Evolutionary conservation across 176 grass and related monocot species (phyloP).

Genomic region (Secale cereale): DNA sequence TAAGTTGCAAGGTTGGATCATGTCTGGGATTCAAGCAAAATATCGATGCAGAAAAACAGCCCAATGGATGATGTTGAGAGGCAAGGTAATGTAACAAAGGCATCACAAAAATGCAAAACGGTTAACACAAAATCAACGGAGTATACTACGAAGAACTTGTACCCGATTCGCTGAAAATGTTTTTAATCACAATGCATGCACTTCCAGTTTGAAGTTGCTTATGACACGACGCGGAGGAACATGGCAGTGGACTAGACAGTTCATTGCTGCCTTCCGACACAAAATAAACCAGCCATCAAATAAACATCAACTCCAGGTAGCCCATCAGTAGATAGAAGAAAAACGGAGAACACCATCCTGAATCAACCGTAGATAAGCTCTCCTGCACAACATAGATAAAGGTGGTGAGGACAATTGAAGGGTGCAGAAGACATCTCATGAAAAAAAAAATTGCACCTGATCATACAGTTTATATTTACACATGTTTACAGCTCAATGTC

Average conservation of each 20-base stretch:
- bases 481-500: not conserved
- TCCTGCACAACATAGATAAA: conserved; percentile 18
- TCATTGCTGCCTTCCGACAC: conserved; percentile 32
- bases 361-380: conserved; percentile 13
- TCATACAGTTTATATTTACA: not conserved
- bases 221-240: conserved; percentile 30
- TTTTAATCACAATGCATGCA: conserved; percentile 41
- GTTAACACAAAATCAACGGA: not conserved
- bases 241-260: conserved; percentile 27
- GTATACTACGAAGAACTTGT: not conserved
- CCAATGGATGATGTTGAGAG: too few relatives aligned
- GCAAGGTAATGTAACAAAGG: not conserved
- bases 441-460: not conserved
- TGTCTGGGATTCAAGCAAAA: not conserved
- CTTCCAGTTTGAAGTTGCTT: conserved; percentile 54
- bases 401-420: not conserved
- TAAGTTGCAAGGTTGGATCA: too few relatives aligned
- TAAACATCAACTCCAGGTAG: conserved; percentile 12
- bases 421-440: not conserved
- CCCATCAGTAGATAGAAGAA: conserved; percentile 27
- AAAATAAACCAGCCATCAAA: conserved; percentile 45
- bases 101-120: not conserved
- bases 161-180: conserved; percentile 16
- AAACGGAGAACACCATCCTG: conserved; percentile 1
- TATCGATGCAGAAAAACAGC: not conserved